phyloP scores from a whole-genome alignment of 140 eudicot genomes.

The Cichorium intybus region DNA sequence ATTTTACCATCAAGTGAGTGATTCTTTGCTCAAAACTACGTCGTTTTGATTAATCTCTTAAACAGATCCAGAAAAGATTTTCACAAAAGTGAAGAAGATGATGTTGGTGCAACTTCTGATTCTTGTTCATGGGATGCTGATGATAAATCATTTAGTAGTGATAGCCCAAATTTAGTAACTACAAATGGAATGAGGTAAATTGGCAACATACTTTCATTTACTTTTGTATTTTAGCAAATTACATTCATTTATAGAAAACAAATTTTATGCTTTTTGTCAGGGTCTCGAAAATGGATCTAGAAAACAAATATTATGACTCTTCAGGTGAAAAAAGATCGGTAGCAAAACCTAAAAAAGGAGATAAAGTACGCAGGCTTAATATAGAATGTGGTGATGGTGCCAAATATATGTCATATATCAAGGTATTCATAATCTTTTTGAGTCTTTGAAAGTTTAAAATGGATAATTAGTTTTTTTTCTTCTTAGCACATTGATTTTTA shows the following conservation, averaged over 20 bases:
- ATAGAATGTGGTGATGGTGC: constrained; percentile 76
- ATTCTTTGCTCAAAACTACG: background rate
- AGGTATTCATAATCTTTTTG: constrained; percentile 42
- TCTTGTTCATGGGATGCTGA: constrained; percentile 61
- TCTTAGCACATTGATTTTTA: background rate
- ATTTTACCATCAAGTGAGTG: background rate
- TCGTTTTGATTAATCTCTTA: background rate
- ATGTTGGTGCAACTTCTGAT: constrained; percentile 52
- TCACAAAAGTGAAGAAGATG: constrained; percentile 37
- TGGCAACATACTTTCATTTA: background rate
- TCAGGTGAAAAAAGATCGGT: constrained; percentile 41
- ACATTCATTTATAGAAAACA: background rate
- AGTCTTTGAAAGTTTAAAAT: background rate
- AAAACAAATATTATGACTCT: constrained; percentile 33
- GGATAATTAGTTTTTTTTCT: background rate
- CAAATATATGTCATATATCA: constrained; percentile 92
- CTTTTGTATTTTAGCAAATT: background rate
- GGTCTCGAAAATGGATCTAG: constrained; percentile 39
- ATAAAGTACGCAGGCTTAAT: constrained; percentile 47
- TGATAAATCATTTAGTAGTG: constrained; percentile 58
- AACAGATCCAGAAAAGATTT: constrained; percentile 54
- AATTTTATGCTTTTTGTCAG: constrained; percentile 11
- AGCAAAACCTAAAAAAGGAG: constrained; percentile 47
- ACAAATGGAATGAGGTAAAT: constrained; percentile 48
- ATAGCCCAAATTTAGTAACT: constrained; percentile 39